Evolutionary conservation across 768 basidiomycete species (phyloP).

Genomic region (Lactarius quietus): DNA sequence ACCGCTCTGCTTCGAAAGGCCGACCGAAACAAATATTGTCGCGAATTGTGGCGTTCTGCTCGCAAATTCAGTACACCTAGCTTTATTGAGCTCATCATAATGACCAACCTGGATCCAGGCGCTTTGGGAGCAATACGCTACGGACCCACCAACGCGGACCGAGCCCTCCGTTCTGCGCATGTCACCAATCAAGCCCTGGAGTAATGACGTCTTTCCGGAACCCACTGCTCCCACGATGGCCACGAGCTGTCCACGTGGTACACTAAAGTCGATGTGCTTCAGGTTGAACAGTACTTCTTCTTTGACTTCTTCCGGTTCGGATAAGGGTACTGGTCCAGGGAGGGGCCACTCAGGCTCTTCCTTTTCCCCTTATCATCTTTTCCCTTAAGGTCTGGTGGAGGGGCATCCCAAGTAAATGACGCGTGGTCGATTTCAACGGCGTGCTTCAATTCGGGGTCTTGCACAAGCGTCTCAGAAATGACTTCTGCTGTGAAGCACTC

Average conservation of each 20-base stretch:
- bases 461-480: slow-evolving; percentile 51
- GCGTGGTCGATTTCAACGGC: slow-evolving; percentile 68
- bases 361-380: slow-evolving; percentile 28
- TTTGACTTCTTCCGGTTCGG: slow-evolving; percentile 32
- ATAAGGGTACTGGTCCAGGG: slow-evolving; percentile 10
- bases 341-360: slow-evolving; percentile 7
- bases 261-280: slow-evolving; percentile 55
- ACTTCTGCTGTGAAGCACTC: slow-evolving; percentile 84
- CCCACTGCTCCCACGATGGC: slow-evolving; percentile 84
- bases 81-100: slow-evolving; percentile 10
- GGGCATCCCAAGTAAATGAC: slow-evolving; percentile 84
- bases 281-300: slow-evolving; percentile 58
- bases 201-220: slow-evolving; percentile 61
- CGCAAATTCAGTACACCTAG: not conserved
- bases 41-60: slow-evolving; percentile 74
- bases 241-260: slow-evolving; percentile 74
- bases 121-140: slow-evolving; percentile 81
- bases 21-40: slow-evolving; percentile 90
- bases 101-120: slow-evolving; percentile 79
- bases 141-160: slow-evolving; percentile 68
- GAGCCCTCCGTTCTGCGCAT: slow-evolving; percentile 70
- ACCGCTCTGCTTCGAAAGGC: slow-evolving; percentile 74
- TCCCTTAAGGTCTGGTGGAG: slow-evolving; percentile 47
- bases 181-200: slow-evolving; percentile 73
- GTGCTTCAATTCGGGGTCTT: slow-evolving; percentile 52